Percentiles rank a stretch among this genome's conserved stretches.
phyloP scores from a whole-genome alignment of 1,284 basidiomycete genomes.

The Flammula alnicola region DNA sequence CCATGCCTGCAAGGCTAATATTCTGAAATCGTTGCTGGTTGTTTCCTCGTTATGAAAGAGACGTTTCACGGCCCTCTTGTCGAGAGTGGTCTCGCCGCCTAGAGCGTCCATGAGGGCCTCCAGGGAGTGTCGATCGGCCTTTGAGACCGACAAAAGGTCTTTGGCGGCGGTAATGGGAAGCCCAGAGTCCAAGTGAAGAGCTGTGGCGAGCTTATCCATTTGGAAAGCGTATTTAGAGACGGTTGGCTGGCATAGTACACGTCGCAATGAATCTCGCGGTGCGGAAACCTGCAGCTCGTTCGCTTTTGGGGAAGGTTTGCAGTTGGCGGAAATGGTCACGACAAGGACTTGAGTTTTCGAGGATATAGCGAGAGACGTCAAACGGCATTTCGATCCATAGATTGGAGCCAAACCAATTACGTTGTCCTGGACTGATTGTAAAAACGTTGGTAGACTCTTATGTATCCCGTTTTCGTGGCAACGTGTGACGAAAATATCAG shows the following conservation, averaged over 20 bases:
- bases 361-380: slow-evolving; percentile 43
- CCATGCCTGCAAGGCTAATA: slow-evolving; percentile 50
- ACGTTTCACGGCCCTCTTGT: slow-evolving; percentile 33
- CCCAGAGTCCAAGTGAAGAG: slow-evolving; percentile 45
- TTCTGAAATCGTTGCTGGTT: slow-evolving; percentile 12
- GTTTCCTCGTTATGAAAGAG: slow-evolving; percentile 37
- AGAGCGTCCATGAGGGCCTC: slow-evolving; percentile 43
- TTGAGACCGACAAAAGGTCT: slow-evolving; percentile 46
- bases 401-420: slow-evolving; percentile 44
- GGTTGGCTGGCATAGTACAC: slow-evolving; percentile 35
- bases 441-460: slow-evolving; percentile 4
- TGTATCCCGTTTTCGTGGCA: background rate
- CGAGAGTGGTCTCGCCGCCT: slow-evolving; percentile 37
- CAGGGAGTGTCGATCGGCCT: slow-evolving; percentile 34
- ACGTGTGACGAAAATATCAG: slow-evolving; percentile 4
- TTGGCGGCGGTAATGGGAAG: slow-evolving; percentile 45
- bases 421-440: slow-evolving; percentile 14
- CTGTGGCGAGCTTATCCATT: slow-evolving; percentile 46
- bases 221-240: slow-evolving; percentile 44
- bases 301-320: slow-evolving; percentile 22
- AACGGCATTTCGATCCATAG: slow-evolving; percentile 37
- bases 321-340: too few relatives aligned
- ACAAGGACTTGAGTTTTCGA: slow-evolving; percentile 36
- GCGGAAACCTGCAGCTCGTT: slow-evolving; percentile 2
- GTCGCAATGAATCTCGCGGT: slow-evolving; percentile 28